A percentile compares a stretch with the other conserved stretches of the same genome.
phyloP scores from a whole-genome alignment of 768 basidiomycete genomes.

The Polyporus arcularius region DNA sequence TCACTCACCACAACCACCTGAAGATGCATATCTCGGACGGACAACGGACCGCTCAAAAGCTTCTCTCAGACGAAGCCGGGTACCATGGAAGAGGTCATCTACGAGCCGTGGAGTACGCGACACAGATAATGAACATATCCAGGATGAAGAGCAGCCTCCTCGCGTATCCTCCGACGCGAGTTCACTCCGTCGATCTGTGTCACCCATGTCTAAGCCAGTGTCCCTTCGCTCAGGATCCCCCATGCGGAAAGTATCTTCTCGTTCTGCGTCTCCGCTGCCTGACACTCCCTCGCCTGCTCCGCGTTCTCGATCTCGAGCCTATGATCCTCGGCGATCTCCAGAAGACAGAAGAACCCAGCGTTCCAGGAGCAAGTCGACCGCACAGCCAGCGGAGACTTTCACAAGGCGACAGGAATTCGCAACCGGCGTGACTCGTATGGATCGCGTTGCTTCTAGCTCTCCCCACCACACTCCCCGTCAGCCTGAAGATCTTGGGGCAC shows the following conservation, averaged over 20 bases:
- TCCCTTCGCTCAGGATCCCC: background rate
- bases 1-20: background rate
- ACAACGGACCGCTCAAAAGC: background rate
- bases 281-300: background rate
- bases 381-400: too few species aligned
- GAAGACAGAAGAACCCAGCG: too few species aligned
- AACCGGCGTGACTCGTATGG: background rate
- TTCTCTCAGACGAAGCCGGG: constrained; percentile 2
- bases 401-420: background rate
- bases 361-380: too few species aligned
- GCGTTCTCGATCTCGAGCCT: background rate
- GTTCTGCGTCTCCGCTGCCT: too few species aligned
- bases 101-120: background rate
- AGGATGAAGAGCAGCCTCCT: background rate
- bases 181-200: background rate
- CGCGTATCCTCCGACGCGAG: background rate
- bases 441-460: background rate
- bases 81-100: constrained; percentile 4
- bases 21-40: background rate
- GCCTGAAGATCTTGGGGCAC: constrained; percentile 11
- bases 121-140: background rate
- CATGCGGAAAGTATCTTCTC: too few species aligned
- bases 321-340: background rate
- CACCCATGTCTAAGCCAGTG: background rate
- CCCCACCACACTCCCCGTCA: background rate